These are phyloP conservation scores for Mycena vulgaris DNA, from an alignment of 768 basidiomycete species.

Conservation along the genomic window DNA sequence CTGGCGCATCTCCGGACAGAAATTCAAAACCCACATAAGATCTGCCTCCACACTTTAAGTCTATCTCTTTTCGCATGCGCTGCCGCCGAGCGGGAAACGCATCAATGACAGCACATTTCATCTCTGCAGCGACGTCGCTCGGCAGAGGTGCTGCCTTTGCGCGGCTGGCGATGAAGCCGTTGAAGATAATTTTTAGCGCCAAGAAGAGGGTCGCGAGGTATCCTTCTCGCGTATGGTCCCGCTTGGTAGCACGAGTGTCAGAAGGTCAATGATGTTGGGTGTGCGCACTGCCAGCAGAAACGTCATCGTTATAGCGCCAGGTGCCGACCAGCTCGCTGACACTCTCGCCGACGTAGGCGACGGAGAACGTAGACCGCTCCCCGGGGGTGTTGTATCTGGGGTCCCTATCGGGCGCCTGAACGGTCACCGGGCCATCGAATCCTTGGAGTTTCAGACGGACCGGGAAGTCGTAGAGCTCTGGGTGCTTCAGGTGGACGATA, in stretches of 20 bases:
- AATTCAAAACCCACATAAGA: neutral
- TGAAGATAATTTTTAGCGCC: neutral
- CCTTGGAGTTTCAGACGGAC: neutral
- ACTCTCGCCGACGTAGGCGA: neutral
- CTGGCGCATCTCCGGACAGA: neutral
- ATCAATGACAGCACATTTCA: neutral
- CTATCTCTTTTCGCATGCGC: neutral
- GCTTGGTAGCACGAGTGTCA: neutral
- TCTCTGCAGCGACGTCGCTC: neutral
- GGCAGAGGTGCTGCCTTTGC: neutral
- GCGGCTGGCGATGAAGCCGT: neutral
- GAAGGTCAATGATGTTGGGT: conserved; percentile 2
- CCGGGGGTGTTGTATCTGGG: too few species aligned
- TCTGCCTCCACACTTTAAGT: neutral
- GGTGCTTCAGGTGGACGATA: neutral
- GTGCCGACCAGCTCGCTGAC: neutral
- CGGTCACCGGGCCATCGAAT: neutral
- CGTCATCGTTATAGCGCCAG: neutral
- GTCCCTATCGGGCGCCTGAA: too few species aligned
- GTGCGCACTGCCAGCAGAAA: neutral
- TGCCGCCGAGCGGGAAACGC: neutral
- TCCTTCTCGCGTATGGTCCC: neutral
- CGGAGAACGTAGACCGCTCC: neutral
- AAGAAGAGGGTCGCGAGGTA: neutral
- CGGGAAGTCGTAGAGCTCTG: neutral